Conservation (phyloP, 768 basidiomycete genomes). For the Kwoniella bestiolae region DNA sequence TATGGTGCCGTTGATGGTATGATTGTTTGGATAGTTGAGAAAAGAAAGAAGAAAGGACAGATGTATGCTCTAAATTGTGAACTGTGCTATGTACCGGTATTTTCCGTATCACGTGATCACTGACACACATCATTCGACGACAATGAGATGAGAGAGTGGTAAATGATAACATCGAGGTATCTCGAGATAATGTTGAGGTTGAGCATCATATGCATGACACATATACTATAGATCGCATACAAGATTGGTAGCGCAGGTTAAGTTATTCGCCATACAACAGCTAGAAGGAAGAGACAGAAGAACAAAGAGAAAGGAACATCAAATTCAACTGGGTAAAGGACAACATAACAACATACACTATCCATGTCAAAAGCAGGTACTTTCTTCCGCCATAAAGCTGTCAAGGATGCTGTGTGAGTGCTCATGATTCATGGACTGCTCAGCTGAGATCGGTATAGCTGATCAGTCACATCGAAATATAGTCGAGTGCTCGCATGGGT, state of each 20-base stretch:
- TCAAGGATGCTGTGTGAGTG: constrained; percentile 26
- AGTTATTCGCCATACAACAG: too few relatives aligned
- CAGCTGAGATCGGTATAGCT: background rate
- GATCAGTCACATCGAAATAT: background rate
- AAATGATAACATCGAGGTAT: background rate
- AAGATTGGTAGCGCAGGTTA: too few relatives aligned
- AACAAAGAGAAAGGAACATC: too few relatives aligned
- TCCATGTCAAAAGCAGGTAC: constrained; percentile 22
- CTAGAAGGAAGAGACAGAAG: too few relatives aligned
- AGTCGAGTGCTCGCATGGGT: constrained; percentile 53
- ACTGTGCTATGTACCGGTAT: constrained; percentile 8
- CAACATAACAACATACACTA: too few relatives aligned
- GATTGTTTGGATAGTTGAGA: background rate
- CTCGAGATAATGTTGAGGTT: too few relatives aligned
- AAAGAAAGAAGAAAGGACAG: constrained; percentile 2
- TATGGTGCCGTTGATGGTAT: background rate
- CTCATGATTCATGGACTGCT: too few relatives aligned
- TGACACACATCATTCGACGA: background rate
- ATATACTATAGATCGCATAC: too few relatives aligned
- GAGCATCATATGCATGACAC: too few relatives aligned
- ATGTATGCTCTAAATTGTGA: background rate
- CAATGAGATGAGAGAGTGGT: background rate
- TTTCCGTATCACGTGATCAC: constrained; percentile 10
- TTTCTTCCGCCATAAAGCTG: constrained; percentile 19
- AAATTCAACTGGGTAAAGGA: too few relatives aligned